phyloP scores from a whole-genome alignment of 306 rosid genomes.

The Phaseolus lunatus region DNA sequence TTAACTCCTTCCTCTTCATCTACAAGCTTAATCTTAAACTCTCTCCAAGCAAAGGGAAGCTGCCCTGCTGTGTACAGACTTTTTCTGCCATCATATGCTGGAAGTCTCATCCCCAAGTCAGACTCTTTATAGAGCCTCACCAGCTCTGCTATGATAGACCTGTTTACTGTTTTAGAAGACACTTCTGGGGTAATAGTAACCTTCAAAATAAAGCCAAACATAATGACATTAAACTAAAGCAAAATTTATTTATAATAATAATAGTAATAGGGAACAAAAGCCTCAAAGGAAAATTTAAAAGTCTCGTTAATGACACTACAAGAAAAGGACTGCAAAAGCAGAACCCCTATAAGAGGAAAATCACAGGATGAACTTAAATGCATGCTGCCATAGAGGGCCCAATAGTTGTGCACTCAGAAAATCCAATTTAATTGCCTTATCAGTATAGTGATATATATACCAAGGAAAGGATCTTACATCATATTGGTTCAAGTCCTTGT shows the following conservation, averaged over 20 bases:
- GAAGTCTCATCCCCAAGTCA: slow-evolving; percentile 87
- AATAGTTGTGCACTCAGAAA: slow-evolving; percentile 39
- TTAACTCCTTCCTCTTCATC: slow-evolving; percentile 69
- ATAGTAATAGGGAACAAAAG: slow-evolving; percentile 51
- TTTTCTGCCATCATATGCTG: slow-evolving; percentile 95
- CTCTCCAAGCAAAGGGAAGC: slow-evolving; percentile 87
- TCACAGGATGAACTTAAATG: slow-evolving; percentile 54
- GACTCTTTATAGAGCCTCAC: slow-evolving; percentile 82
- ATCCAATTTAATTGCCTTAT: slow-evolving; percentile 34
- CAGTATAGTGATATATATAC: slow-evolving; percentile 13
- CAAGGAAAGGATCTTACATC: slow-evolving; percentile 71
- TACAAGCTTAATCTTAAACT: slow-evolving; percentile 73
- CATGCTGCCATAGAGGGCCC: slow-evolving; percentile 59
- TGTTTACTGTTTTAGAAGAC: slow-evolving; percentile 74
- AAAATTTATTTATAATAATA: slow-evolving; percentile 33
- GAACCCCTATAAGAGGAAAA: slow-evolving; percentile 54
- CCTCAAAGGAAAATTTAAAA: slow-evolving; percentile 45
- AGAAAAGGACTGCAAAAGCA: slow-evolving; percentile 60
- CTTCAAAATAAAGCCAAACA: slow-evolving; percentile 54
- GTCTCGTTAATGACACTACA: slow-evolving; percentile 56
- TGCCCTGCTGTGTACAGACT: slow-evolving; percentile 95
- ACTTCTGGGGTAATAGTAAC: slow-evolving; percentile 88
- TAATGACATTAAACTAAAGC: slow-evolving; percentile 51
- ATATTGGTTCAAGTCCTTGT: slow-evolving; percentile 94
- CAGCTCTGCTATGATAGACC: slow-evolving; percentile 86